phyloP scores from a whole-genome alignment of 106 monocot genomes.

The Acorus calamus region DNA sequence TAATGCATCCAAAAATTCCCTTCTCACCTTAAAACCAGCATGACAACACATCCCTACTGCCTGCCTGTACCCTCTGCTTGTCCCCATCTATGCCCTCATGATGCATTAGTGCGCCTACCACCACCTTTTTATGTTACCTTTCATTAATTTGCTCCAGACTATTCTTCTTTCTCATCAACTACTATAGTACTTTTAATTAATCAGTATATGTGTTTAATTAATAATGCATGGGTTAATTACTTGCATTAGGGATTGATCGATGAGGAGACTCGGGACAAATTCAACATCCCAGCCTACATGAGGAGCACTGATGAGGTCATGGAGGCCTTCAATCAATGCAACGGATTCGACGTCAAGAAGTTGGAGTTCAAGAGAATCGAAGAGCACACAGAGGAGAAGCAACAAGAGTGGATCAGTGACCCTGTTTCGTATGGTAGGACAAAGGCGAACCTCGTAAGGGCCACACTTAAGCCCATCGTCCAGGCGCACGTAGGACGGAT shows the following conservation, averaged over 20 bases:
- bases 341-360: conserved; percentile 27
- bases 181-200: no score
- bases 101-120: background rate
- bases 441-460: conserved; percentile 35
- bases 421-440: conserved; percentile 33
- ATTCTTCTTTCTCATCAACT: no score
- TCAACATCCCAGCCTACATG: conserved; percentile 63
- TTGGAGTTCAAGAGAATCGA: conserved; percentile 28
- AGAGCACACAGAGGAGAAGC: conserved; percentile 47
- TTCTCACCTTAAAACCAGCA: conserved; percentile 16
- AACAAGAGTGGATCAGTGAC: conserved; percentile 31
- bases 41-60: conserved; percentile 8
- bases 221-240: no score
- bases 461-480: conserved; percentile 31
- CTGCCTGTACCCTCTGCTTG: background rate
- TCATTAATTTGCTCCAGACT: background rate
- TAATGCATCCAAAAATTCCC: background rate
- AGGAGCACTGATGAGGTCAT: conserved; percentile 41
- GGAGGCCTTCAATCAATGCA: conserved; percentile 27
- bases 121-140: background rate
- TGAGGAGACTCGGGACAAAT: conserved; percentile 33
- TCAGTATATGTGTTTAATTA: no score
- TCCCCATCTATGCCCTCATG: conserved; percentile 4
- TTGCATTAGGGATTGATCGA: conserved; percentile 32
- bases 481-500: conserved; percentile 30